Percentiles rank a stretch among this genome's conserved stretches.
phyloP scores from a whole-genome alignment of 371 early-diverging fungal genomes.

The Massospora cicadina region DNA sequence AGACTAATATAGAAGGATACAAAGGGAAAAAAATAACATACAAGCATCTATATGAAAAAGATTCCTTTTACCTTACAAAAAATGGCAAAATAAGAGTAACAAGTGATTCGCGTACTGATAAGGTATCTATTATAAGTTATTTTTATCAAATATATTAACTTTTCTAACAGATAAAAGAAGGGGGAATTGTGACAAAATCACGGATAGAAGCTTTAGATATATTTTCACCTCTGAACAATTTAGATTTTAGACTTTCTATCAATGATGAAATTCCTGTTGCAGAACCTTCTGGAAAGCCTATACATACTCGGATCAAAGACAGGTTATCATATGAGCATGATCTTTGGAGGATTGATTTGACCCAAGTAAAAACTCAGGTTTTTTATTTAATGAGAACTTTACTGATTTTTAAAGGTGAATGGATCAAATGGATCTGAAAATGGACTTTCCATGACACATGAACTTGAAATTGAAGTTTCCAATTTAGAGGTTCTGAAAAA shows the following conservation, averaged over 20 bases:
- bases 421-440: neutral
- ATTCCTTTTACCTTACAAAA: neutral
- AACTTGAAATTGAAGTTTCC: neutral
- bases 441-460: neutral
- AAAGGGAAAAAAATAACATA: neutral
- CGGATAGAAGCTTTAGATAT: neutral
- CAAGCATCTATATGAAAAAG: constrained; percentile 5
- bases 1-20: neutral
- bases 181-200: neutral
- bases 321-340: constrained; percentile 1
- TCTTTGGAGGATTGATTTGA: neutral
- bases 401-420: neutral
- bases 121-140: neutral
- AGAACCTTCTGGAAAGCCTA: neutral
- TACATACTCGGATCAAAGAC: neutral
- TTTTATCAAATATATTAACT: neutral
- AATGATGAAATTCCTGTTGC: neutral
- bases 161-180: neutral
- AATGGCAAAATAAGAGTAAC: neutral
- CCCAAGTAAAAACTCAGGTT: constrained; percentile 6
- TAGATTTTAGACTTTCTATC: constrained; percentile 3
- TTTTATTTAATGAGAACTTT: neutral
- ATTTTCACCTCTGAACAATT: neutral
- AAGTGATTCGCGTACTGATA: neutral
- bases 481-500: neutral